Base-by-base conservation (phyloP, 2,329 filamentous ascomycete genomes). In the Penicillium sp. region DNA sequence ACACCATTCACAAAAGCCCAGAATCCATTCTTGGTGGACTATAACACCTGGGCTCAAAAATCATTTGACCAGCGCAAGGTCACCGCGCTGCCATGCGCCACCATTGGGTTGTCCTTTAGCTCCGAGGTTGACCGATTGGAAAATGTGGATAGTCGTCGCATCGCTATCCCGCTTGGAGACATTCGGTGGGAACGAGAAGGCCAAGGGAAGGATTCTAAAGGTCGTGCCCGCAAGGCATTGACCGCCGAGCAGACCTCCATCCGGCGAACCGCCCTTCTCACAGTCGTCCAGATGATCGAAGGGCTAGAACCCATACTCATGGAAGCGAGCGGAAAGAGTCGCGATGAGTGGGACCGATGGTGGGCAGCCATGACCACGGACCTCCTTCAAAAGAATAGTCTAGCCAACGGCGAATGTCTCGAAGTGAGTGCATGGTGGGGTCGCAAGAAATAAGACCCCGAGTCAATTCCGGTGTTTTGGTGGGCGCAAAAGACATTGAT, bases 321-420 rank as follows among this genome's bases (percentile, higher is more conserved):
- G 52, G 84, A 94, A 54, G 79, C 80, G 30, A 93, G 84, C 56
- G 84, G 83, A 10, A 94, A 94, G 71, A 86, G 83, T 54, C 79
- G 85, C 57, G 87, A 94, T 51, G 89, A 95, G 66, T 95, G 88
- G 88, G 85, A 93, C 61, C 73, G 79, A 28, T 95, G 89, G 89
- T 79, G 85, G 67, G 80, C 82, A 27, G 85, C 82, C 63, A 85
- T 95, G 83, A 90, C 87, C 75, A 77, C 78, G 31, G 84, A 92
- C 62, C 65, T 95, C 55, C 74, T 94, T 57, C 80, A 83, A 60
- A 82, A 90, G 44, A 81, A 80, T 37, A 85, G 85, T 13, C 82
- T 85, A 12, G 80, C 77, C 32, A 88, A 80, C 70, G 88, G 89
- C 32, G 89, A 95, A 64, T 94, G 87, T 63, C 68, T 95, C 13